Base-by-base conservation (phyloP, 768 basidiomycete species). In the Suillus luteus region DNA sequence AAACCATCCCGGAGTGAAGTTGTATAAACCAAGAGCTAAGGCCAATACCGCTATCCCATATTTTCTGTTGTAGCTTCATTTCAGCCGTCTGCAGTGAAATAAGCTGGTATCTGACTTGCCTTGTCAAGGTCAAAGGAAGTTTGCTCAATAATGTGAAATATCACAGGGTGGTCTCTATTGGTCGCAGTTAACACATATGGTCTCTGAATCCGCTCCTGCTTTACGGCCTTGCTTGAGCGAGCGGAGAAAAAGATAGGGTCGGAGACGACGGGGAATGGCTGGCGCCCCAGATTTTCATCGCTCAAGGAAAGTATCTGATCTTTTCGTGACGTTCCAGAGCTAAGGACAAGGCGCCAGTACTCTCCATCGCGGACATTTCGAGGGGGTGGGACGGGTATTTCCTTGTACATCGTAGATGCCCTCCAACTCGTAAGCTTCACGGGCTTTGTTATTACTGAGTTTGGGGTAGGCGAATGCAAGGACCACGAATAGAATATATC, bases 41-140 rank as follows among this genome's bases (percentile, higher is more conserved):
- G 7, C 92, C 94, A 55, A 96, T 82, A 2, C 95, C 95, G 49
- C 94, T 95, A 72, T 96, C 95, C 95, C 95, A 97, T 61, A 96
- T 84, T 93, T 96, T 96, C 95, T 96, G 78, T 60, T 73, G 71
- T 62, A 55, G 49, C 27, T 60, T 68, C 27, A 17, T 12, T 12
- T 41, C 5, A 58, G 17, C 40, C 11, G 11, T 19, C 27, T 27
- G 15, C 37, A 57, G 37, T 14, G 9, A 14, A 17, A 10, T 27
- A 41, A 41, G 17, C 11, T 31, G 33, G 24, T 35, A 22, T 37
- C 9, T 22, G 54, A 64, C 81, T 71, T 66, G 93, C 95, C 86
- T 97, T 96, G 80, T 97, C 95, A 5, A 96, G 80, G 71, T 96
- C 95, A 72, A 93, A 96, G 2, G 91, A 91, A 0, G 91, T 95